phyloP scores from a whole-genome alignment of 2,329 filamentous ascomycete species.

The Blastomyces silverae region DNA sequence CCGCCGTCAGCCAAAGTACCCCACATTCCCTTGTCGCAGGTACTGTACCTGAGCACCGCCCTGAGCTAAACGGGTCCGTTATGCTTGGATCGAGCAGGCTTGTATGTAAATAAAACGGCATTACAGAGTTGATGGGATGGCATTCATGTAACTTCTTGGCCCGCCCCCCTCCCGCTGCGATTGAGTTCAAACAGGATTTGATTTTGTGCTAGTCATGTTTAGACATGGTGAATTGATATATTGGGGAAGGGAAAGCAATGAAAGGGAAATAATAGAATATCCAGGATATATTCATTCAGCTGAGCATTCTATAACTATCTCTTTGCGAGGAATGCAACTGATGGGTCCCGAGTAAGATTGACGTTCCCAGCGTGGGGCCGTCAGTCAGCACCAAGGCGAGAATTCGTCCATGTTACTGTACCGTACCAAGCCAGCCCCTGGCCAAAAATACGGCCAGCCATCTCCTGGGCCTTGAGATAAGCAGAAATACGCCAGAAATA shows the following conservation, averaged over 20 bases:
- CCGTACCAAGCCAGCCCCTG: background rate
- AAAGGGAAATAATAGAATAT: too few relatives aligned
- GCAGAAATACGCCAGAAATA: background rate
- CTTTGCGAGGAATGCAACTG: too few relatives aligned
- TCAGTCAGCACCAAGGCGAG: too few relatives aligned
- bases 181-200: too few relatives aligned
- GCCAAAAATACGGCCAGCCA: background rate
- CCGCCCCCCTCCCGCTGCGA: too few relatives aligned
- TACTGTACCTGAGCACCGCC: background rate
- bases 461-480: background rate
- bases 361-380: conserved; percentile 4
- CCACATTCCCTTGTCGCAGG: background rate
- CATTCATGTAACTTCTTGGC: background rate
- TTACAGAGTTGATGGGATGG: background rate
- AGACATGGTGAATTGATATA: too few relatives aligned
- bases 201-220: too few relatives aligned
- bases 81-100: background rate
- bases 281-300: too few relatives aligned
- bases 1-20: background rate
- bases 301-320: too few relatives aligned
- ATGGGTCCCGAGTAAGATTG: background rate
- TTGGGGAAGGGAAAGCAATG: background rate
- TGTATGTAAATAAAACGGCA: conserved; percentile 1
- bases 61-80: background rate
- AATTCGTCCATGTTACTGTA: too few relatives aligned